Percentiles rank a stretch among this genome's conserved stretches.
These are phyloP conservation scores for Amanita polypyramis DNA, from an alignment of 768 basidiomycete species.

Conservation along the genomic window DNA sequence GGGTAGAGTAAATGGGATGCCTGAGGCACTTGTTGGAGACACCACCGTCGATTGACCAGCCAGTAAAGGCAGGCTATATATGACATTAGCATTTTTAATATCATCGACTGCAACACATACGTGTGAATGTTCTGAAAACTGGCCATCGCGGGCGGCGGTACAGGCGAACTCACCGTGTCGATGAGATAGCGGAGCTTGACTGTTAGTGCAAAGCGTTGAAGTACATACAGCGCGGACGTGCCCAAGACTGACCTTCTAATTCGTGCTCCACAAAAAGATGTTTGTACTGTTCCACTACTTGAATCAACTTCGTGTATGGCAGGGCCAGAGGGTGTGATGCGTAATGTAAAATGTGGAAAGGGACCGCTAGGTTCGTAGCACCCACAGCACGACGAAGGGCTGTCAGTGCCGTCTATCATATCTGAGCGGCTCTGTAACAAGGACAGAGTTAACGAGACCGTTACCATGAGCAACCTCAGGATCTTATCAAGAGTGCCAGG, in stretches of 20 bases:
- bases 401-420: conserved; percentile 24
- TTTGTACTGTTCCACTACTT: conserved; percentile 19
- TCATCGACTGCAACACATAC: neutral
- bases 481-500: conserved; percentile 26
- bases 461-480: conserved; percentile 36
- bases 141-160: neutral
- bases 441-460: neutral
- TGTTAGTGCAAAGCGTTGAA: neutral
- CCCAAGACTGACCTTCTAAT: conserved; percentile 18
- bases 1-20: neutral
- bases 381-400: conserved; percentile 23
- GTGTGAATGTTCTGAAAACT: neutral
- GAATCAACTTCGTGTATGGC: conserved; percentile 25
- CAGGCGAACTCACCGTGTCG: neutral
- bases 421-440: neutral
- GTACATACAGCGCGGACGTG: neutral
- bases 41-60: neutral
- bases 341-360: conserved; percentile 22
- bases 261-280: conserved; percentile 24
- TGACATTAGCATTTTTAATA: neutral
- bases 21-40: neutral
- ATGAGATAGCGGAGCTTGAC: neutral
- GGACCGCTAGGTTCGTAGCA: conserved; percentile 10
- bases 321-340: conserved; percentile 21
- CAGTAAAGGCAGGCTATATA: neutral